Evolutionary conservation across 176 grass and related monocot genomes (phyloP).

Genomic region (Aegilops longissima): DNA sequence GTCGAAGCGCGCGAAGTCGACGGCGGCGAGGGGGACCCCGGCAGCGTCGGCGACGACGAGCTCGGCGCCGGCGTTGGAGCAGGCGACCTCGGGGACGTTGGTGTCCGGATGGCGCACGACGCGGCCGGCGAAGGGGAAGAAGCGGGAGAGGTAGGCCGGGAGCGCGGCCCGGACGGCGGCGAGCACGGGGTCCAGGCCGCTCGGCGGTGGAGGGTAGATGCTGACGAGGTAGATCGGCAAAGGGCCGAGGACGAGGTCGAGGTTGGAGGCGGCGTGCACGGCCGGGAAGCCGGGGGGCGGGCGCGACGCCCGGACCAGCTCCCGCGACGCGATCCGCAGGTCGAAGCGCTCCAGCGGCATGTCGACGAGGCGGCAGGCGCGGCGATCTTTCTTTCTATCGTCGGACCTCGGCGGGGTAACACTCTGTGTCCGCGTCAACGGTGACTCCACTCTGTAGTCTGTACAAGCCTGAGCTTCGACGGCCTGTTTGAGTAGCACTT

Average conservation of each 20-base stretch:
- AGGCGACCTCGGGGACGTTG: slow-evolving; percentile 37
- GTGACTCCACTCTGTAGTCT: too few relatives aligned
- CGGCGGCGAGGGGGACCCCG: slow-evolving; percentile 28
- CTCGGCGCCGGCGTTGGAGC: slow-evolving; percentile 68
- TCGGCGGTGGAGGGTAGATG: slow-evolving; percentile 31
- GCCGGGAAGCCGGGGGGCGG: slow-evolving; percentile 24
- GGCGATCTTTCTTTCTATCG: too few relatives aligned
- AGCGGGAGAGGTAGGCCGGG: slow-evolving; percentile 49
- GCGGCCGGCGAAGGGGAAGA: slow-evolving; percentile 57
- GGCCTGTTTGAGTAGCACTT: too few relatives aligned
- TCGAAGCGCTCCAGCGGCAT: slow-evolving; percentile 18
- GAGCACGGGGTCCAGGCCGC: slow-evolving; percentile 27
- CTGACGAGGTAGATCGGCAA: slow-evolving; percentile 45
- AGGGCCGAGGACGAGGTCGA: slow-evolving; percentile 53
- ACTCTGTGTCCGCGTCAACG: too few relatives aligned
- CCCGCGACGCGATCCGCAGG: slow-evolving; percentile 34
- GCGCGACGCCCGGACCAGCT: slow-evolving; percentile 32
- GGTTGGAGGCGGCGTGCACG: slow-evolving; percentile 54
- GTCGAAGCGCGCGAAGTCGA: slow-evolving; percentile 51
- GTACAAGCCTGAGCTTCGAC: too few relatives aligned
- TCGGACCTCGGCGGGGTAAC: too few relatives aligned
- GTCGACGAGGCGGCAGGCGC: not conserved
- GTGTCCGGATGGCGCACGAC: slow-evolving; percentile 23
- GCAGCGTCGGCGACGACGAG: slow-evolving; percentile 64
- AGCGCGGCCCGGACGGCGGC: slow-evolving; percentile 28